Evolutionary conservation across 2,329 filamentous ascomycete genomes (phyloP), one percentile per base, ranked within the genome.

Genomic region (Alternaria conjuncta): DNA sequence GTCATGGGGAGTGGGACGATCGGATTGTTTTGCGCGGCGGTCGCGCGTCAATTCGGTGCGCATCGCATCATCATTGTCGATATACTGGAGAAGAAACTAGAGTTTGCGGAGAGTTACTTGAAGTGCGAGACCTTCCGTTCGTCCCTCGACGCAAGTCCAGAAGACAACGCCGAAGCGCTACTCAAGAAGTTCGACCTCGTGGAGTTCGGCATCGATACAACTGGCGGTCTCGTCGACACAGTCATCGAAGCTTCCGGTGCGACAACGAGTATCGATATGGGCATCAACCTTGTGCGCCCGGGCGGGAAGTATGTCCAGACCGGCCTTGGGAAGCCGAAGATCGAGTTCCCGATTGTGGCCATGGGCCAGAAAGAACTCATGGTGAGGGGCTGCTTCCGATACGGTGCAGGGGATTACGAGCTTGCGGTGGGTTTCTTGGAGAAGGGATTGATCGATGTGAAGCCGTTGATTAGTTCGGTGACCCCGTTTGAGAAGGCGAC

Each of bases 241-340:
- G 90, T 90, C 10, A 86, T 98, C 79, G 95, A 98, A 82, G 97
- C 94, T 83, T 97, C 95, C 0, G 95, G 95, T 49, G 93, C 96
- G 9, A 93, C 97, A 84, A 92, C 90, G 81, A 94, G 91, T 78
- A 91, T 97, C 71, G 89, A 91, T 5, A 86, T 92, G 23, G 93
- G 94, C 47, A 93, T 97, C 76, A 93, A 93, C 87, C 89, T 92
- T 15, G 86, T 91, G 77, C 94, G 94, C 82, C 97, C 97, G 72
- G 95, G 94, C 66, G 95, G 95, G 69, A 97, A 96, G 83, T 95
- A 97, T 61, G 97, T 97, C 77, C 91, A 97, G 69, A 96, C 97
- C 67, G 95, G 95, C 21, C 93, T 97, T 10, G 95, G 95, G 68
- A 93, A 91, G 84, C 92, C 94, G 78, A 92, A 97, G 85, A 94